phyloP scores from a whole-genome alignment of 257 asterid species.

The Handroanthus guayacan region DNA sequence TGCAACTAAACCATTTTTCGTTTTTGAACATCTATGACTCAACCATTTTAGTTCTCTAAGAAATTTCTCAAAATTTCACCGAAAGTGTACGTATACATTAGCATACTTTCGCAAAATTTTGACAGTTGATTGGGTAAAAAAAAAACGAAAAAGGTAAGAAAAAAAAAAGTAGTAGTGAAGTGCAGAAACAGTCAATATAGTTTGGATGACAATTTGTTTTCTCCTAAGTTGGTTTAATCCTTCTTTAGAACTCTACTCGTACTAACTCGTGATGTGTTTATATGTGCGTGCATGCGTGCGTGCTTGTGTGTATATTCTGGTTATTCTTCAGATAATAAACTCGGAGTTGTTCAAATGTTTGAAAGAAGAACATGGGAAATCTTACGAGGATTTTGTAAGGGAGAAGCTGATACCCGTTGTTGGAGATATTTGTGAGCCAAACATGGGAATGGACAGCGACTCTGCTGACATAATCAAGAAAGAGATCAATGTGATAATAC shows the following conservation, averaged over 20 bases:
- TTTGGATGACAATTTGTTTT: not conserved
- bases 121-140: no score
- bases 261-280: not conserved
- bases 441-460: constrained; percentile 56
- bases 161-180: no score
- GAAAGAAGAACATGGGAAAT: constrained; percentile 46
- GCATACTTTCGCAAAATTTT: no score
- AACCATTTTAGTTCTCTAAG: no score
- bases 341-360: constrained; percentile 52
- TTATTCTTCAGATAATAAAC: constrained; percentile 39
- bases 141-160: no score
- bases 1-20: no score
- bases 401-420: constrained; percentile 52
- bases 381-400: constrained; percentile 39
- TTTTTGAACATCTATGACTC: no score
- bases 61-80: no score
- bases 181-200: no score
- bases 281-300: not conserved
- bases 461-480: constrained; percentile 29
- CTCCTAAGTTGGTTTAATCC: not conserved
- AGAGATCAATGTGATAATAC: constrained; percentile 51
- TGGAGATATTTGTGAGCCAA: constrained; percentile 58
- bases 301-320: not conserved
- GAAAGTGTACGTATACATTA: no score
- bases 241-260: not conserved